Evolutionary conservation across 352 stramenopile species (phyloP), one percentile per base, ranked within the genome.

Genomic region (Phytophthora vignae): DNA sequence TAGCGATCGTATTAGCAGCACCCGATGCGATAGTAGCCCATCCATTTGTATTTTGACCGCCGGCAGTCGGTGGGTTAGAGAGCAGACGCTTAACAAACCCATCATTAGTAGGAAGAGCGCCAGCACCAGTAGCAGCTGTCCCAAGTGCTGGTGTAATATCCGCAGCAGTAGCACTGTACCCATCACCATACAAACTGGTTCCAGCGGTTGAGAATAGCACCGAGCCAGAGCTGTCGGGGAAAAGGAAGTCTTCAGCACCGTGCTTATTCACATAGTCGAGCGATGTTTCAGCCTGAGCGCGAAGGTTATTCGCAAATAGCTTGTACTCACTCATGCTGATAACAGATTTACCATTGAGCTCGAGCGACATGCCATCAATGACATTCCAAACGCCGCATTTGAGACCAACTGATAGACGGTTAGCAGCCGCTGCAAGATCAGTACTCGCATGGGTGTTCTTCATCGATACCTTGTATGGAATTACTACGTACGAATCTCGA

Each of bases 381-480:
- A 75, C 67, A 36, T 78, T 78, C 60, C 71, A 78, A 14, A 72
- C 59, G 4, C 71, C 71, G 52, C 55, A 63, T 29, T 78, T 78
- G 2, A 75, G 60, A 44, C 21, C 57, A n/a, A 44, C 44, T 25
- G 44, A 68, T 19, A 71, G 64, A 50, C 71, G 71, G 55, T 72
- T 78, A 4, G 60, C 52, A 55, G 52, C 33, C 44, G 55, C 60
- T 7, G 54, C 38, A 27, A 42, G 52, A 21, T 33, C 33, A 29
- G 31, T 31, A 60, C 2, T 12, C 22, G 31, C 55, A 42, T 58
- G 33, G 12, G 33, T 40, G 12, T 40, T 58, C 53, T 58, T 58
- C 53, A 58, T 58, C 4, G 10, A 25, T 46, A 58, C 53, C 17
- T 58, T 58, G 27, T 58, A 58, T 12, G 53, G 53, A 9, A 58